phyloP scores from a whole-genome alignment of 2,329 filamentous ascomycete genomes.

The Trichoderma sp. region DNA sequence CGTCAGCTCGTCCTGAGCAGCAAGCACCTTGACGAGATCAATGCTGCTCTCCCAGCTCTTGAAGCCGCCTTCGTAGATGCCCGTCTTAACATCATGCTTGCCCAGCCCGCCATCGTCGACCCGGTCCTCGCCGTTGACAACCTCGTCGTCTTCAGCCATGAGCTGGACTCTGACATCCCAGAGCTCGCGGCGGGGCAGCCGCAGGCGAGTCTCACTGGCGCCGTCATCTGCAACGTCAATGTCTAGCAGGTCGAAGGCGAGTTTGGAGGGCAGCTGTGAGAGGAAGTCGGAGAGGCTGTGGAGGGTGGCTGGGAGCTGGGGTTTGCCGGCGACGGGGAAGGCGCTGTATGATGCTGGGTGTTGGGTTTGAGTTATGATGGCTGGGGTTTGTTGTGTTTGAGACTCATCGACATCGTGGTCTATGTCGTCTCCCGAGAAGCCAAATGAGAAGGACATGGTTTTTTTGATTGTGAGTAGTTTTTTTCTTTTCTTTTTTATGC shows the following conservation, averaged over 20 bases:
- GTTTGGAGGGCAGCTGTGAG: slow-evolving; percentile 67
- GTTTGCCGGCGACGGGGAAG: slow-evolving; percentile 63
- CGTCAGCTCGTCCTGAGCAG: slow-evolving; percentile 41
- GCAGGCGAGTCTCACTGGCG: slow-evolving; percentile 39
- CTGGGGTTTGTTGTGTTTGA: slow-evolving; percentile 28
- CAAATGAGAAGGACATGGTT: slow-evolving; percentile 58
- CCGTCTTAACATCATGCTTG: slow-evolving; percentile 74
- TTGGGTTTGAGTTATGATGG: slow-evolving; percentile 24
- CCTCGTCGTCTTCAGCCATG: slow-evolving; percentile 68
- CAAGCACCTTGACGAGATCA: slow-evolving; percentile 72
- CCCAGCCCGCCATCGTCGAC: slow-evolving; percentile 53
- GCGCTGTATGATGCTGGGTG: slow-evolving; percentile 42
- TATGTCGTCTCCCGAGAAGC: slow-evolving; percentile 66
- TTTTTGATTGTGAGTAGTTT: neutral
- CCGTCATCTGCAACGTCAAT: slow-evolving; percentile 58
- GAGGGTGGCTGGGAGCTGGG: slow-evolving; percentile 55
- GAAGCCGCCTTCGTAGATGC: slow-evolving; percentile 84
- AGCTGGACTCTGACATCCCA: slow-evolving; percentile 82
- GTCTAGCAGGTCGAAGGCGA: slow-evolving; percentile 65
- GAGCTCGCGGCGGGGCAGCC: slow-evolving; percentile 71
- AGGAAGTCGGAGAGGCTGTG: slow-evolving; percentile 56
- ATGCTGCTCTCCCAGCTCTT: slow-evolving; percentile 89
- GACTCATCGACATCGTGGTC: slow-evolving; percentile 44
- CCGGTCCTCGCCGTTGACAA: slow-evolving; percentile 34
- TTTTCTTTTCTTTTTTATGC: neutral